Evolutionary conservation across 164 flowering plant species (phyloP), one percentile per base, ranked within the genome.

Genomic region (Sextonia rubra): DNA sequence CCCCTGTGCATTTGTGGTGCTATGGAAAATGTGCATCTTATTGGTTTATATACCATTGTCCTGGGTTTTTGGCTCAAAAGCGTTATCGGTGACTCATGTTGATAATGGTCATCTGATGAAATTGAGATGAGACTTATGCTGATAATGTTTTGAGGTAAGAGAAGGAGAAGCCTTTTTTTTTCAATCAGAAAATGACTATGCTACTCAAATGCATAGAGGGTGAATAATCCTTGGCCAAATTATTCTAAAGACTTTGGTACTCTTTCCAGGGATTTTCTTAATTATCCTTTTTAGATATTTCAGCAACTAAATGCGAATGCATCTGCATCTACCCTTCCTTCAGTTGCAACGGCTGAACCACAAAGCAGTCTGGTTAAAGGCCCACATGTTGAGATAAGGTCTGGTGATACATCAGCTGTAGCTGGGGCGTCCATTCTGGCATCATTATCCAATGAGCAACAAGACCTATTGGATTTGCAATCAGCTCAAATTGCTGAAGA

Each of bases 341-440:
- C 87, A 37, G 77, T 83, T 69, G 83, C 81, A 30, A 74, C 66
- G 23, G 76, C 76, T 12, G 94, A 85, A 78, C 62, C 80, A 30
- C 90, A 75, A 22, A 83, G 67, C 66, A 75, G 76, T 71, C 64
- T 77, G 65, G 92, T 93, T 60, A 93, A 89, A 76, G 75, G 73
- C 71, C 12, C 85, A 62, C 86, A 79, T 2, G 77, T 75, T 61
- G 92, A 85, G 71, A 84, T 82, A 79, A 84, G 88, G 72, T 70
- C 91, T 9, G 90, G 97, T 26, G 97, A 90, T 81, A 78, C 87
- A 71, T 92, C 98, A 24, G 93, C 87, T 71, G 88, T 89, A 44
- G 87, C 85, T 63, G 94, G 92, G 73, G 98, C 95, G 17, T 86
- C 93, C 23, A 90, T 90, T 73, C 81, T 93, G 84, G 94, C 94